phyloP scores from a whole-genome alignment of 2,329 filamentous ascomycete genomes.

The Diaporthe ilicicola region DNA sequence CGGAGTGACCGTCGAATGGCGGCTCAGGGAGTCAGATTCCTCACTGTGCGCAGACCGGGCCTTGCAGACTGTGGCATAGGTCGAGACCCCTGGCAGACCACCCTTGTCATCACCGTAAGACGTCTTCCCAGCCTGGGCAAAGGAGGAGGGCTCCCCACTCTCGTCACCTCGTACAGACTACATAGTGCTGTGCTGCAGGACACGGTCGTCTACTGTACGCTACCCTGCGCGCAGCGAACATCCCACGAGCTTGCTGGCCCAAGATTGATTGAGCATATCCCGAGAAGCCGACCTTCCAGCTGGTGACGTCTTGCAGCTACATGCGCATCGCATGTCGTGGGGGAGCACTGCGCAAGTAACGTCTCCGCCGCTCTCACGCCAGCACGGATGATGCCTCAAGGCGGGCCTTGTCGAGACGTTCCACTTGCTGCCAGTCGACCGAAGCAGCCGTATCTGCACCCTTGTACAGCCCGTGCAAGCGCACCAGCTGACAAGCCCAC shows the following conservation, averaged over 20 bases:
- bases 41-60: background rate
- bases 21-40: slow-evolving; percentile 8
- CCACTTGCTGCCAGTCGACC: background rate
- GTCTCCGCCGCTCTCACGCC: background rate
- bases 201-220: background rate
- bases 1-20: slow-evolving; percentile 24
- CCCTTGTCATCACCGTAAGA: slow-evolving; percentile 7
- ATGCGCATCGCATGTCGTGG: background rate
- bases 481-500: background rate
- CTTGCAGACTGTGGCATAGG: background rate
- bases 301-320: slow-evolving; percentile 9
- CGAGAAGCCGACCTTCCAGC: slow-evolving; percentile 4
- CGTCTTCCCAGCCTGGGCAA: slow-evolving; percentile 14
- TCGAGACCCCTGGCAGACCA: slow-evolving; percentile 6
- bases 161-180: slow-evolving; percentile 13
- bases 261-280: background rate
- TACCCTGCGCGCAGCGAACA: background rate
- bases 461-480: background rate
- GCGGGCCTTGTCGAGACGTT: background rate
- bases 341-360: slow-evolving; percentile 3
- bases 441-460: background rate
- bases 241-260: background rate
- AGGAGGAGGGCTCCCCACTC: slow-evolving; percentile 5
- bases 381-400: background rate
- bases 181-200: background rate